Evolutionary conservation across 495 filamentous ascomycete genomes (phyloP), one percentile per base, ranked within the genome.

Genomic region (Hypomontagnella monticulosa): DNA sequence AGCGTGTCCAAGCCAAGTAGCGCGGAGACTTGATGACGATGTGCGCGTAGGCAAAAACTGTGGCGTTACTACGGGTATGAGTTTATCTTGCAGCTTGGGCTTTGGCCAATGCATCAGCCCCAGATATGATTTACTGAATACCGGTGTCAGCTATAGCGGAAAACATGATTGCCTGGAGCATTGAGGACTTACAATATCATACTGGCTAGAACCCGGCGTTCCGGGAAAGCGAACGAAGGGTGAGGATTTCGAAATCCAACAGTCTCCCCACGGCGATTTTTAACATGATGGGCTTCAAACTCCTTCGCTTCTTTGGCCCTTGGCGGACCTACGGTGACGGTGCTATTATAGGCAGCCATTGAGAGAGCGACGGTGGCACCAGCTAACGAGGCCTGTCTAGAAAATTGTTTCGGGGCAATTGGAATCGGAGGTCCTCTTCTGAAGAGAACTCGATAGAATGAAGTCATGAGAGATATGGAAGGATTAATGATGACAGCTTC

Each of bases 1-100:
- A 0, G 95, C 93, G 76, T 99, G 95, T 8, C 95, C 95, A 4
- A 99, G 86, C 95, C 95, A 99, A 32, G 95, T 99, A 37, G 94
- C 93, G 15, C 94, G 89, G 6, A 99, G 85, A 76, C 80, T 38
- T 71, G 63, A 67, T 4, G 88, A 85, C 19, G 75, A 74, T 10
- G 78, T 73, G 65, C 81, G 86, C 37, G 75, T 80, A 1, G 84
- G 77, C 19, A 93, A 84, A 73, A 97, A 96, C 20, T 81, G 75
- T 2, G 93, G 92, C 58, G 84, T 84, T 57, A 81, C 83, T 16
- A 93, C 86, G 3, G 87, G 79, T 12, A 93, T 86, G 3, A 73
- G 66, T 50, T 89, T 88, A 33, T 91, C 91, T 8, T 76, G 81
- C 3, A 91, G 7, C 20, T 79, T 77, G 36, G 89, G 81, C 73